Base-by-base conservation (phyloP, 108 stramenopile species). In the Discostella pseudostelligera region DNA sequence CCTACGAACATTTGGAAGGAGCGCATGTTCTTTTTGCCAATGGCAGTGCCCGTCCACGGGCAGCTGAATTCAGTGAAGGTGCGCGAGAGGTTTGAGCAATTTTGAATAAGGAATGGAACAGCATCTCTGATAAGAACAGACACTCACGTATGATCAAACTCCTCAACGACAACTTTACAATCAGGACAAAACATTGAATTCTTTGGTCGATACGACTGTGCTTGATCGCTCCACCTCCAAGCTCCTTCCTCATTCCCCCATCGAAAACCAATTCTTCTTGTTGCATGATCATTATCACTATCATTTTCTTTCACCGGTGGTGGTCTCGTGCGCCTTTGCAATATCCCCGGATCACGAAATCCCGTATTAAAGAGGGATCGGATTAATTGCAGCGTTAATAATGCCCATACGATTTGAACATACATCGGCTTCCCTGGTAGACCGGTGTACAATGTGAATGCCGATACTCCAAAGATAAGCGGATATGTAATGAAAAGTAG, bases 81-180 rank as follows among this genome's bases (percentile, higher is more conserved):
- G 49, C 17, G 36, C 17, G 48, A 35, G 44, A 62, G 16, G 45
- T 24, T 17, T 16, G 16, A 29, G 55, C 25, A 60, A 29, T 49
- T 53, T 50, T 43, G 42, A 16, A 1, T 35, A 55, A 39, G 28
- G 22, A 37, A 28, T 19, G 39, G 28, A 42, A 62, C 14, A 56
- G 11, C 6, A 57, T 21, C n/a, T n/a, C n/a, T n/a, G n/a, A n/a
- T n/a, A n/a, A n/a, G n/a, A n/a, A n/a, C 35, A 28, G 3, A 47
- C 0, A 80, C 82, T 86, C 74, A 89, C 81, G 92, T 93, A 44
- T 94, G 92, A 80, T 94, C 92, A 74, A 90, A 94, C 17, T 84
- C 94, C 66, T 95, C 91, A 20, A 97, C 81, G 12, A 97, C 72
- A 10, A 92, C 89, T 5, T 75, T 87, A 53, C 84, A 85, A 74